Base-by-base conservation (phyloP, 495 filamentous ascomycete genomes). In the Gamarada debralockiae region DNA sequence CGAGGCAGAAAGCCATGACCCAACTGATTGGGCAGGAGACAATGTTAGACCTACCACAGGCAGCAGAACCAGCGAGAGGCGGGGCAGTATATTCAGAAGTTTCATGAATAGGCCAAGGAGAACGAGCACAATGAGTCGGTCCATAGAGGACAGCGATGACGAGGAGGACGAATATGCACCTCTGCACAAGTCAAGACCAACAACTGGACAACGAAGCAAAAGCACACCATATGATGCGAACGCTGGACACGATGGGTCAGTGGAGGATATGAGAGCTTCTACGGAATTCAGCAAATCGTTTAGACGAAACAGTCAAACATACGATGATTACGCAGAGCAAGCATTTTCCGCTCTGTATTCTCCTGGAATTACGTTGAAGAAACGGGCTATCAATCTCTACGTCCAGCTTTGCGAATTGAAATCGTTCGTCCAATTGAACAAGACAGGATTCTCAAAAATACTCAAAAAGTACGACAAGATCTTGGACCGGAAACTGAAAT, bases 401-500 rank as follows among this genome's bases (percentile, higher is more conserved):
- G 95, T 97, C 46, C 85, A 87, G 51, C 71, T 97, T n/a, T 96
- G 93, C 70, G 93, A 96, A 58, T 79, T 99, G 50, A 90, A 95
- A 65, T 96, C 92, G 13, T 99, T 92, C 65, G 82, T 93, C 48
- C 93, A 99, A 70, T 76, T 99, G 38, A 99, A 99, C 74, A 85
- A 83, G 69, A 99, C 93, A 0, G 93, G 93, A 2, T 99, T 99
- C 69, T 78, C 82, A 37, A 99, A 99, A 70, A 90, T 91, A 3
- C 69, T 96, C 58, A 99, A 99, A 73, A 99, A 99, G 67, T 99
- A 93, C 64, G 93, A 99, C 74, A 99, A 99, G 76, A 97, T 87
- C 46, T 72, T 93, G 25, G 85, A 97, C 64, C 84, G 84, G 33
- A 83, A 79, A 47, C 73, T 97, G 18, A 89, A 89, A 43, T 65